A percentile compares a stretch with the other conserved stretches of the same genome.
Conservation (phyloP, 495 filamentous ascomycete species). For the Tuber borchii region DNA sequence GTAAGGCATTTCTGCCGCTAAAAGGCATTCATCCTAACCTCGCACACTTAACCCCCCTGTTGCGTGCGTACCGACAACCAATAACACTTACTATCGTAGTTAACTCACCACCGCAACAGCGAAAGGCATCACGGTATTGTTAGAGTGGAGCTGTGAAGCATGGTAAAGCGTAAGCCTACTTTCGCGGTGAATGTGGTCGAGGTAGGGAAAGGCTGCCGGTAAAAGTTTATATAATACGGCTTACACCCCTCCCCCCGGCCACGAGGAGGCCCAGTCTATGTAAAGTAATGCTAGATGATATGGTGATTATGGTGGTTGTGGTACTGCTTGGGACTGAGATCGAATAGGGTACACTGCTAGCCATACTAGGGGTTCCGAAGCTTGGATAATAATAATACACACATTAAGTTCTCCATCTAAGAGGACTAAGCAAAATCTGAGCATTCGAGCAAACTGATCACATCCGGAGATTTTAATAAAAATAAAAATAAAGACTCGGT, state of each 20-base stretch:
- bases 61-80: background rate
- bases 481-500: background rate
- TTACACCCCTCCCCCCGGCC: background rate
- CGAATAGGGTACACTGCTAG: background rate
- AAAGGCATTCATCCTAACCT: background rate
- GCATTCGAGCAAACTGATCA: background rate
- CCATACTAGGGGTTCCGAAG: background rate
- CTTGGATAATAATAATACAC: background rate
- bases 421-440: background rate
- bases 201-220: background rate
- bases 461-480: background rate
- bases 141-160: background rate
- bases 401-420: background rate
- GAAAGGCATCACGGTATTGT: background rate
- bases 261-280: background rate
- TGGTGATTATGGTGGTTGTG: background rate
- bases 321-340: background rate
- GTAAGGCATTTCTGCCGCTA: background rate
- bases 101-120: background rate
- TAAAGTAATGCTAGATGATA: background rate
- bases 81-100: background rate
- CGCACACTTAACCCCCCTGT: background rate
- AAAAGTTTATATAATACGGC: background rate
- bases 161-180: background rate
- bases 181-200: background rate